phyloP scores from a whole-genome alignment of 768 basidiomycete species.

The Mycena kentingensis region DNA sequence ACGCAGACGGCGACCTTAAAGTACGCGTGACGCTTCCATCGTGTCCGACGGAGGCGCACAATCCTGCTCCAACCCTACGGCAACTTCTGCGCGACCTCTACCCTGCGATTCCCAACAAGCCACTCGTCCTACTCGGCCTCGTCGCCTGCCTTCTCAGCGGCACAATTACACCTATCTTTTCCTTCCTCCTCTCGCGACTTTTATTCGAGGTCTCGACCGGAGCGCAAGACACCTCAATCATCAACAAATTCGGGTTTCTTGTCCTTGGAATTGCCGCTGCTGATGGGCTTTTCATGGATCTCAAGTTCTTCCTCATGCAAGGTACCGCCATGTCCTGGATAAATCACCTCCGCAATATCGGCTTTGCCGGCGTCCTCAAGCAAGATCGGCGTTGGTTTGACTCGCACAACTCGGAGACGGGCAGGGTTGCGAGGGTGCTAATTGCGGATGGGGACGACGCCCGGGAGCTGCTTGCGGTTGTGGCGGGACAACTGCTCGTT shows the following conservation, averaged over 20 bases:
- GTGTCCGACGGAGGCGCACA: constrained; percentile 14
- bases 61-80: constrained; percentile 44
- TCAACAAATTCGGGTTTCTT: constrained; percentile 73
- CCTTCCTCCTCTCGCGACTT: constrained; percentile 81
- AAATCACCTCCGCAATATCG: constrained; percentile 56
- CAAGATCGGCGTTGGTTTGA: constrained; percentile 94
- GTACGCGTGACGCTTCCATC: constrained; percentile 23
- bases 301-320: constrained; percentile 85
- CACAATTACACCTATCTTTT: constrained; percentile 89
- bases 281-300: constrained; percentile 74
- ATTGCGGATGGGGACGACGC: constrained; percentile 93
- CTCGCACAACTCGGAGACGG: constrained; percentile 48
- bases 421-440: constrained; percentile 71
- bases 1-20: constrained; percentile 29
- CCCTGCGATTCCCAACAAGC: constrained; percentile 76
- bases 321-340: constrained; percentile 75
- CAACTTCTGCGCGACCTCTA: constrained; percentile 56
- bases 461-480: constrained; percentile 68
- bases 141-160: constrained; percentile 72
- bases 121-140: constrained; percentile 69
- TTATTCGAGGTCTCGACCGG: constrained; percentile 75
- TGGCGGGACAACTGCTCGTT: constrained; percentile 71
- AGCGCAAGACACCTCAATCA: constrained; percentile 58
- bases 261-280: constrained; percentile 71
- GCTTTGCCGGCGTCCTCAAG: constrained; percentile 59